Evolutionary conservation across 2,329 filamentous ascomycete genomes (phyloP).

Genomic region (Diplodia mutila): DNA sequence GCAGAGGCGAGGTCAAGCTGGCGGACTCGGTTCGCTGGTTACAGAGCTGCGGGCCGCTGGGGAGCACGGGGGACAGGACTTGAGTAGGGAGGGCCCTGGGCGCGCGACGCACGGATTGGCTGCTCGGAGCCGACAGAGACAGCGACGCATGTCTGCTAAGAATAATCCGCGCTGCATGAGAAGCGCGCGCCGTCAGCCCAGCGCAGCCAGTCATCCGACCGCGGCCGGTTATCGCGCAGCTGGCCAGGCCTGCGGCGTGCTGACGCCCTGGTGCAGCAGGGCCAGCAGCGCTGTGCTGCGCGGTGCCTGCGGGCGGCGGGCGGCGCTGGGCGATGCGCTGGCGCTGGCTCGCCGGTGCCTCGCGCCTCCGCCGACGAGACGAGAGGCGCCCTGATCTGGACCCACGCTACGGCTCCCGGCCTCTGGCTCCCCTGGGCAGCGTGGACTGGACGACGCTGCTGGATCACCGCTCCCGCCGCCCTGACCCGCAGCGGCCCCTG

Average conservation of each 20-base stretch:
- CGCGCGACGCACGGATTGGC: slow-evolving; percentile 18
- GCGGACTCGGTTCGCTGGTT: slow-evolving; percentile 9
- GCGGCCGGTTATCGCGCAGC: slow-evolving; percentile 13
- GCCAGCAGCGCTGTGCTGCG: neutral
- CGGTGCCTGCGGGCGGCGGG: neutral
- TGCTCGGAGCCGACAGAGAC: slow-evolving; percentile 19
- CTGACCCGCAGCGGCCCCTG: slow-evolving; percentile 19
- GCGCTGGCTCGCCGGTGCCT: neutral
- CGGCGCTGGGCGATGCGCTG: slow-evolving; percentile 6
- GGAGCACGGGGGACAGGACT: slow-evolving; percentile 12
- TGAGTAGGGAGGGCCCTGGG: slow-evolving; percentile 18
- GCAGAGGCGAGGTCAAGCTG: slow-evolving; percentile 6
- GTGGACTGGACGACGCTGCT: slow-evolving; percentile 5
- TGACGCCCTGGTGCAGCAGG: neutral
- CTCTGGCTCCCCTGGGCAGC: neutral
- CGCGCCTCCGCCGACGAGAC: neutral
- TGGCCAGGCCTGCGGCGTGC: neutral
- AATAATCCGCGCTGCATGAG: slow-evolving; percentile 22
- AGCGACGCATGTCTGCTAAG: slow-evolving; percentile 17
- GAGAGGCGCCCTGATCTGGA: slow-evolving; percentile 1
- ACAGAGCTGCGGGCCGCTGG: slow-evolving; percentile 14
- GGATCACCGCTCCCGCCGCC: slow-evolving; percentile 2
- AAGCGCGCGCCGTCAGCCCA: slow-evolving; percentile 17
- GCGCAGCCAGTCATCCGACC: slow-evolving; percentile 22
- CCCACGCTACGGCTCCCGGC: slow-evolving; percentile 5